Base-by-base conservation (phyloP, 129 eudicot species). In the Lactuca saligna region DNA sequence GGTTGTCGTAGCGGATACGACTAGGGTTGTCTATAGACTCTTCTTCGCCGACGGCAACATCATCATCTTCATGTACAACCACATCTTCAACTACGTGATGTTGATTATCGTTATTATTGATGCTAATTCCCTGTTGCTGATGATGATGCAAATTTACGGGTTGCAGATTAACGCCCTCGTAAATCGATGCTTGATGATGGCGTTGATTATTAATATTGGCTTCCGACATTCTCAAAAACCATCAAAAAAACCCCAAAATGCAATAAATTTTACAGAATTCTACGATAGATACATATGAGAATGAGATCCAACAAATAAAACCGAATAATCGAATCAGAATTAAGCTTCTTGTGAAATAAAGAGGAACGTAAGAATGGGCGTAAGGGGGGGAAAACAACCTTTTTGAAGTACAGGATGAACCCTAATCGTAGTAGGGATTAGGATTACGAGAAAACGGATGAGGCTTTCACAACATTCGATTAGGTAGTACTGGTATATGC, bases 21-120 rank as follows among this genome's bases (percentile, higher is more conserved):
- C 75, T 61, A 41, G 92, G 85, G 49, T 82, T 61, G 44, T 86
- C 88, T 17, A 84, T 73, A 7, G 94, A 77, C 38, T 90, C 96
- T 8, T 69, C 81, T 61, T 68, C 80, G 1, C 82, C 86, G 6
- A 69, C 77, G 1, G 78, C 87, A 63, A 69, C 82, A 42, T 78
- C 91, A 32, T 71, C 84, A 7, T 71, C 90, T n/a, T 88, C 95
- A 2, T 85, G 70, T 15, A 37, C 80, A 39, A 68, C 82, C 33
- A 77, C 87, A 12, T 82, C 90, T 46, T 74, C 85, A 53, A 74
- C 80, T 62, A 73, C 66, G 68, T 66, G 81, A 53, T 73, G 79
- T 8, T 67, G 64, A 51, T 58, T 69, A 32, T 61, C 60, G 48
- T 61, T 69, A 15, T 69, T 62, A 70, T 69, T 42, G 35, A 51